Evolutionary conservation across 805 yeast genomes (phyloP), one percentile per base, ranked within the genome.

Genomic region (Zygosaccharomyces bailii): DNA sequence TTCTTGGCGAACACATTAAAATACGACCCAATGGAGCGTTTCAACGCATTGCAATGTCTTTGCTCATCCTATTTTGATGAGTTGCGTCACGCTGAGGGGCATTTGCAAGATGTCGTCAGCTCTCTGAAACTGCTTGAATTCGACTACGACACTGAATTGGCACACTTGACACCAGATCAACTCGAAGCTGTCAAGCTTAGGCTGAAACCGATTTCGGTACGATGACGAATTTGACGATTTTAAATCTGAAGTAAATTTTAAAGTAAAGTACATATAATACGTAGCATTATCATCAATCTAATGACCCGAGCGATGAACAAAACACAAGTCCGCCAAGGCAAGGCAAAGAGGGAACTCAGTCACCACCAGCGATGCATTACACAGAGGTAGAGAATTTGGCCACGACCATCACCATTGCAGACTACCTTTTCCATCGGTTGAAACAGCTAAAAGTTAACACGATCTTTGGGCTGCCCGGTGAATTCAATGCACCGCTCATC

Each of bases 401-500:
- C 10, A 31, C 40, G 20, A 37, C 32, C 23, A 61, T 74, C 14
- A 78, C 83, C 0, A 61, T 84, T 39, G 84, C 86, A 2, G 86
- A 82, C 45, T 84, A 80, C 56, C 56, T 84, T 19, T 82, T 83
- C 58, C 70, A 74, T 41, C 68, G 90, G 54, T 68, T 84, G 23
- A 58, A 66, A 16, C 82, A 79, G 52, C 57, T 76, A 5, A 52
- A 61, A 32, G 73, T 83, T 10, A 67, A 70, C 46, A 76, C 87
- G 1, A 70, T 83, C 8, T 84, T 84, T 59, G 89, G 90, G 18
- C 79, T 84, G 17, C 88, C 90, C 0, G 90, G 89, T 18, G 89
- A 82, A 52, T 83, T 80, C 67, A 83, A 81, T 57, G 66, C 82
- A 50, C 73, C 76, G 5, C 68, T 86, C 24, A 65, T 86, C 48